Base-by-base conservation (phyloP, 768 basidiomycete genomes). In the Lentinula guzmanii region DNA sequence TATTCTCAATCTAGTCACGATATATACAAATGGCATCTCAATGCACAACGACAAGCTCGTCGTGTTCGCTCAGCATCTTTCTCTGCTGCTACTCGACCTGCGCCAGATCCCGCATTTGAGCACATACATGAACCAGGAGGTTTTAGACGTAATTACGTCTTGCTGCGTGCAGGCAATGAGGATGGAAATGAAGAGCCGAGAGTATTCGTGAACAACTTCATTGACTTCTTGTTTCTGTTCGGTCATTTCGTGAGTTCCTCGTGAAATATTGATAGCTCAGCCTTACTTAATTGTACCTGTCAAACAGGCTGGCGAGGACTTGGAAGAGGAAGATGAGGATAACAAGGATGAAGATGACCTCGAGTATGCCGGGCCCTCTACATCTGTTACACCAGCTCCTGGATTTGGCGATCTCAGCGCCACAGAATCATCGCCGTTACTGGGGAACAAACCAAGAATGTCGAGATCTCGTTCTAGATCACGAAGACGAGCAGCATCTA, bases 71-170 rank as follows among this genome's bases (percentile, higher is more conserved):
- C 89, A n/a, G 80, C 83, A 41, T 93, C 91, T 0, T 91, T 83
- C 66, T 79, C 86, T 10, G 86, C 83, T 2, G 77, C 82, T 2
- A 78, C 78, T 42, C 75, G 78, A 10, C 68, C 72, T 0, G 76
- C 81, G 4, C 77, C 77, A 6, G 83, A 92, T 69, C 91, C 95
- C 18, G 89, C 83, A 2, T 91, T 97, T 61, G 89, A 95, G 67
- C 93, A 95, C 66, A 94, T 98, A 56, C 93, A 93, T 63, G 92
- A 96, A 70, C 95, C 95, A 0, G 95, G 95, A 60, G 95, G 95
- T 1, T 97, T 98, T 74, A 81, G 95, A 66, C 81, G 95, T 58
- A 92, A 95, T 72, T 97, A 93, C 71, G 78, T 98, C 7, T 75
- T 88, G 34, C 72, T 90, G 60, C 85, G 83, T 54, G 87, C 91